Base-by-base conservation (phyloP, 148 eudicot species). In the Chenopodium album region DNA sequence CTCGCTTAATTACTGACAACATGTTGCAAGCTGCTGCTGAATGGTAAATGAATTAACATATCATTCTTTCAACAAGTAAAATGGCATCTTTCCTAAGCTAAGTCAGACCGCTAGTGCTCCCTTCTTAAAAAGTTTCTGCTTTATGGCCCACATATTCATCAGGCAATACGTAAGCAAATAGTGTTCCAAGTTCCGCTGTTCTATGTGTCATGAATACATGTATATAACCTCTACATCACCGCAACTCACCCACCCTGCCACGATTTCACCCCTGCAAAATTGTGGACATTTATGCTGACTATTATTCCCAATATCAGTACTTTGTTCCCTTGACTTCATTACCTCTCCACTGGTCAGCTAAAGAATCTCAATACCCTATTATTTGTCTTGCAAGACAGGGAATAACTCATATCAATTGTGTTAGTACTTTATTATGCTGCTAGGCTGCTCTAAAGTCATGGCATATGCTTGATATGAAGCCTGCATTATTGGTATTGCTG, bases 1-100 rank as follows among this genome's bases (percentile, higher is more conserved):
- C 99, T 90, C 98, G 89, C 82, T 82, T 89, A 64, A 90, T 96
- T 76, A 90, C 93, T n/a, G 99, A 96, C 84, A 91, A 89, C 63
- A 96, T 96, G 99, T 86, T 96, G 87, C 97, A 90, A 86, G 95
- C 99, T 84, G 97, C 99, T 68, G 81, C 98, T 71, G 98, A 96
- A 83, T 92, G 99, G 99, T 96, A 90, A 69, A 13, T 78, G 66
- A 60, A 71, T 47, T 71, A 16, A 34, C 20, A 64, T 72, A 22
- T 67, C 10, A 41, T 4, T 74, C 12, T 41, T 41, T 41, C 44
- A 41, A 41, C 44, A 41, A 41, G 44, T 41, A 41, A 41, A 41
- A 41, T 41, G 44, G 8, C 44, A 41, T 41, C 44, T 41, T 41
- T 41, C 44, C 8, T 41, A 6, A 41, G 44, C 44, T 41, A 41